A percentile compares a stretch with the other conserved stretches of the same genome.
Conservation (phyloP, 1,139 yeast genomes). For the Cylindricascospora bacillispora region DNA sequence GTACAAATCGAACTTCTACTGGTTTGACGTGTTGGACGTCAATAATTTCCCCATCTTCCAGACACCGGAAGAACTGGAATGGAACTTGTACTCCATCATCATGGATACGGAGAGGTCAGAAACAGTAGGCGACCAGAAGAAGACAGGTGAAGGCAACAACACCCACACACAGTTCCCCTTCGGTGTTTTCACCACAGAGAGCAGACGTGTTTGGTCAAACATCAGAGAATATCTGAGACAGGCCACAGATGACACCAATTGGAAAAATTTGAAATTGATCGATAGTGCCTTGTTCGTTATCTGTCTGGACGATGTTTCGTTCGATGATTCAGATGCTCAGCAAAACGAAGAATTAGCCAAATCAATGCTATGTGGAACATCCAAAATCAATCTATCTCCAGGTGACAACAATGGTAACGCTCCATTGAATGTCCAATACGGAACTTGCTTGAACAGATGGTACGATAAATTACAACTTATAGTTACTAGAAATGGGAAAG, state of each 20-base stretch:
- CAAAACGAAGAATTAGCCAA: constrained; percentile 53
- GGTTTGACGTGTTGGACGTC: constrained; percentile 82
- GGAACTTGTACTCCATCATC: constrained; percentile 63
- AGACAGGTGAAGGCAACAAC: constrained; percentile 25
- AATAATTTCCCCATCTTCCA: constrained; percentile 51
- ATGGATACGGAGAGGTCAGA: constrained; percentile 40
- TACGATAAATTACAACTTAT: constrained; percentile 84
- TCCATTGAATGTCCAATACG: constrained; percentile 70
- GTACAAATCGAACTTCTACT: constrained; percentile 78
- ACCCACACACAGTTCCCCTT: constrained; percentile 42
- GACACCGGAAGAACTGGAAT: constrained; percentile 60
- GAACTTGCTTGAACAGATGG: constrained; percentile 93
- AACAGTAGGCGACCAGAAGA: constrained; percentile 31
- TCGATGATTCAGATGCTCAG: constrained; percentile 32
- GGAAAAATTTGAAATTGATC: constrained; percentile 57
- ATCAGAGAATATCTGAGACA: constrained; percentile 42
- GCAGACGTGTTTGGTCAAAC: constrained; percentile 73
- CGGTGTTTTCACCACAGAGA: constrained; percentile 83
- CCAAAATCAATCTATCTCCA: constrained; percentile 28
- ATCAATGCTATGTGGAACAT: constrained; percentile 78
- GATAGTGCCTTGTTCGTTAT: constrained; percentile 74
- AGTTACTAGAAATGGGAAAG: constrained; percentile 82
- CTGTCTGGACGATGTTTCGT: constrained; percentile 67
- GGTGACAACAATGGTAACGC: constrained; percentile 4
- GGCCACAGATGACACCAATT: constrained; percentile 36